Percentiles rank a stretch among this genome's conserved stretches.
These are phyloP conservation scores for Morella rubra DNA, from an alignment of 306 rosid genomes.

Conservation along the genomic window DNA sequence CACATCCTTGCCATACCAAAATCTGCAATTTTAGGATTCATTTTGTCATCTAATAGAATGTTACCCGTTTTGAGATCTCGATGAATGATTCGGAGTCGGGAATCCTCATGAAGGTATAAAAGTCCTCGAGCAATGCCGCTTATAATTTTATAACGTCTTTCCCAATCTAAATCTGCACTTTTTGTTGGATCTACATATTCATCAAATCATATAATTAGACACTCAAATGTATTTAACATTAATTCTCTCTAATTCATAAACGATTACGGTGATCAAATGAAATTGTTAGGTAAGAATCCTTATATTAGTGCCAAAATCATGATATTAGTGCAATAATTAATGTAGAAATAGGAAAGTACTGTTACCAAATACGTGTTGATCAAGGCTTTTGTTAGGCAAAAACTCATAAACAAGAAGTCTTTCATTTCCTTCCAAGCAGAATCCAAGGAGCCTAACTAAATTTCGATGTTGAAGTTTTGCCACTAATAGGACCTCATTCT, in stretches of 20 bases:
- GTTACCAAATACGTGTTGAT: slow-evolving; percentile 11
- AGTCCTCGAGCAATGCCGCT: slow-evolving; percentile 5
- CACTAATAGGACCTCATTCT: slow-evolving; percentile 32
- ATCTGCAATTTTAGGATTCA: slow-evolving; percentile 15
- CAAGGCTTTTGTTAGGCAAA: slow-evolving; percentile 31
- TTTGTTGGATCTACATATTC: neutral
- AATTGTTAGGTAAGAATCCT: no score
- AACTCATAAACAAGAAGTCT: slow-evolving; percentile 47
- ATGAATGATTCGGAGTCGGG: slow-evolving; percentile 6
- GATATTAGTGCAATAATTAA: no score
- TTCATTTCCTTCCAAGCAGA: slow-evolving; percentile 38
- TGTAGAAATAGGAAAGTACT: neutral
- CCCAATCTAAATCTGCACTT: slow-evolving; percentile 13
- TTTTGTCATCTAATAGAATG: neutral
- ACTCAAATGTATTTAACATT: neutral
- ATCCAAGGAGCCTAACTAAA: slow-evolving; percentile 40
- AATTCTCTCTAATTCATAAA: no score
- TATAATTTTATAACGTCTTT: neutral
- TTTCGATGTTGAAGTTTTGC: slow-evolving; percentile 43
- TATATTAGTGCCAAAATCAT: no score
- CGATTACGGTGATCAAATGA: neutral
- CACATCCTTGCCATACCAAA: slow-evolving; percentile 18
- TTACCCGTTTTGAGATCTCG: slow-evolving; percentile 16
- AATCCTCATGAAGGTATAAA: slow-evolving; percentile 19
- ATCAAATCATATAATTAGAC: neutral